phyloP scores from a whole-genome alignment of 2,329 filamentous ascomycete genomes.

The Epichloe bromicola region DNA sequence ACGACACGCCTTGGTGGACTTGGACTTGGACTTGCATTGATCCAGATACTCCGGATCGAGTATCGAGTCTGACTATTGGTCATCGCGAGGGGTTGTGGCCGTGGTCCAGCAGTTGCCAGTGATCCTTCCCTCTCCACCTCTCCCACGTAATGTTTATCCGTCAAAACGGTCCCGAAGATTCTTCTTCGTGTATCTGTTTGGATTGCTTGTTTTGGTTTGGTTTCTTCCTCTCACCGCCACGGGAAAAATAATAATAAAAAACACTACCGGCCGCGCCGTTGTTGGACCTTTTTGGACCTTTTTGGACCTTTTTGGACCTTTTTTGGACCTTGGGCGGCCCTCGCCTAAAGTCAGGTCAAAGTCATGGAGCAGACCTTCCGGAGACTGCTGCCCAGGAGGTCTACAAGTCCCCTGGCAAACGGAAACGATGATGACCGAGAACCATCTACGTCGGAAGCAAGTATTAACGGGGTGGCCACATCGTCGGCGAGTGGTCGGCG shows the following conservation, averaged over 20 bases:
- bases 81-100: not conserved
- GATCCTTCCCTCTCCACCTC: slow-evolving; percentile 1
- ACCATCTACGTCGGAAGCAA: not conserved
- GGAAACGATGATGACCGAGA: not conserved
- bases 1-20: too few relatives aligned
- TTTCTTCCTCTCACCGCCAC: too few relatives aligned
- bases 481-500: not conserved
- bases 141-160: not conserved
- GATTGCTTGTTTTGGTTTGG: too few relatives aligned
- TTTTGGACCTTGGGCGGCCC: not conserved
- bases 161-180: not conserved
- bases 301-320: not conserved
- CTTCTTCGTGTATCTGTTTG: not conserved
- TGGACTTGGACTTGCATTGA: not conserved
- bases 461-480: not conserved
- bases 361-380: slow-evolving; percentile 1
- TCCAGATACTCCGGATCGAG: not conserved
- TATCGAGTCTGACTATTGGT: not conserved
- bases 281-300: not conserved
- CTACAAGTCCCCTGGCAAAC: not conserved
- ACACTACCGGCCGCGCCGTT: not conserved
- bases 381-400: not conserved
- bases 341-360: not conserved
- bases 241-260: too few relatives aligned
- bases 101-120: not conserved